A percentile compares a stretch with the other conserved stretches of the same genome.
These are phyloP conservation scores for Salvia sclarea DNA, from an alignment of 305 asterid species.

Conservation along the genomic window DNA sequence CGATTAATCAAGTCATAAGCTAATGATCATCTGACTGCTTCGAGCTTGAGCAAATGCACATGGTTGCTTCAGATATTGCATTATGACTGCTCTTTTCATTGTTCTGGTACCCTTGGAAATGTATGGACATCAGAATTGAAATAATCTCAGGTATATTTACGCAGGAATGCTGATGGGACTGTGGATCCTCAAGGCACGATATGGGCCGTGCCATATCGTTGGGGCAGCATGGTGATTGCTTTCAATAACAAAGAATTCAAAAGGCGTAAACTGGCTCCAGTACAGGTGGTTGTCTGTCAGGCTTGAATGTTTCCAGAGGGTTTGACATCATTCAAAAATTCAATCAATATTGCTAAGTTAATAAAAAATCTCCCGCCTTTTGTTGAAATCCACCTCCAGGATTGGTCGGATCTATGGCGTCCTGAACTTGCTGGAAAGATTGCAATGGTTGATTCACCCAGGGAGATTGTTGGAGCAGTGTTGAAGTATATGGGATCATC, in stretches of 20 bases:
- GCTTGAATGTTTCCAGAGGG: constrained; percentile 9
- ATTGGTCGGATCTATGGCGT: constrained; percentile 97
- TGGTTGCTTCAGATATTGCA: background rate
- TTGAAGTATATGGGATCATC: constrained; percentile 90
- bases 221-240: constrained; percentile 97
- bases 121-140: constrained; percentile 39
- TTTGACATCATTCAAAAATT: constrained; percentile 13
- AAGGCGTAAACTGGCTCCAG: constrained; percentile 66
- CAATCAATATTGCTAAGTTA: constrained; percentile 2
- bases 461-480: constrained; percentile 89
- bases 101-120: constrained; percentile 24
- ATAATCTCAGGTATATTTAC: constrained; percentile 94
- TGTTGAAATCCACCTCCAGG: constrained; percentile 51
- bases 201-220: constrained; percentile 92
- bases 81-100: constrained; percentile 2
- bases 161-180: constrained; percentile 89
- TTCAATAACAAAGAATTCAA: constrained; percentile 72
- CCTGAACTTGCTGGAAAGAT: constrained; percentile 92
- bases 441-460: constrained; percentile 89
- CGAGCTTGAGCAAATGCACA: background rate
- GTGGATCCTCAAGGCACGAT: constrained; percentile 67
- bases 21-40: background rate
- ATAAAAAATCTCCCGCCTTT: constrained; percentile 9
- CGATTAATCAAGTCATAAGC: background rate
- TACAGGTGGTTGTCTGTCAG: constrained; percentile 53